Evolutionary conservation across 2,329 filamentous ascomycete genomes (phyloP).

Genomic region (Neonectria coccinea): DNA sequence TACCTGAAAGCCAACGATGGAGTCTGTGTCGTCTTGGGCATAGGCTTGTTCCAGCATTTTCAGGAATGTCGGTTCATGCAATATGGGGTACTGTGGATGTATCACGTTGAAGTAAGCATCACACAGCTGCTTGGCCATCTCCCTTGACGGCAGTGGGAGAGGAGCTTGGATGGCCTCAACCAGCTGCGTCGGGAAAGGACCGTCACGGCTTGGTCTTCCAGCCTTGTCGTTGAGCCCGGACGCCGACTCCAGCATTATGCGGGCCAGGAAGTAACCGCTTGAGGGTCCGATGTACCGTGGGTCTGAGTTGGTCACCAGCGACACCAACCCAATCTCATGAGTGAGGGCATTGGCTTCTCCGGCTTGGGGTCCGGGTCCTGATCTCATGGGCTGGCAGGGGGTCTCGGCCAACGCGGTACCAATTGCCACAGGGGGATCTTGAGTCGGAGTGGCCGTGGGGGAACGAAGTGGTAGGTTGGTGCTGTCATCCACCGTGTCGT

Average conservation of each 20-base stretch:
- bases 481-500: slow-evolving; percentile 17
- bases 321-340: slow-evolving; percentile 66
- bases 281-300: slow-evolving; percentile 67
- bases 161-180: slow-evolving; percentile 50
- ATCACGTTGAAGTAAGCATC: slow-evolving; percentile 62
- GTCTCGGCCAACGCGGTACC: slow-evolving; percentile 9
- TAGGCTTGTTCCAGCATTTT: slow-evolving; percentile 55
- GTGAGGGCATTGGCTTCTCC: slow-evolving; percentile 48
- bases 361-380: slow-evolving; percentile 25
- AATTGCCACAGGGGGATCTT: fast-evolving
- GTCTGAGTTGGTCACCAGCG: slow-evolving; percentile 59
- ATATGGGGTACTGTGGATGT: slow-evolving; percentile 62
- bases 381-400: slow-evolving; percentile 24
- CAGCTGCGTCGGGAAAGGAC: slow-evolving; percentile 44
- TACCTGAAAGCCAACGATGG: slow-evolving; percentile 58
- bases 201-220: slow-evolving; percentile 17
- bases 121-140: slow-evolving; percentile 56
- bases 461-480: slow-evolving; percentile 13
- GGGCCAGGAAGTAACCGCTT: slow-evolving; percentile 65
- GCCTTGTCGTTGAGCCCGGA: slow-evolving; percentile 41
- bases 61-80: slow-evolving; percentile 59
- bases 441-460: neutral
- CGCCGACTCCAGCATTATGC: slow-evolving; percentile 58
- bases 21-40: slow-evolving; percentile 40
- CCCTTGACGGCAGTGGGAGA: slow-evolving; percentile 45